Conservation (phyloP, 345 rosid species). For the Nephelium lappaceum region DNA sequence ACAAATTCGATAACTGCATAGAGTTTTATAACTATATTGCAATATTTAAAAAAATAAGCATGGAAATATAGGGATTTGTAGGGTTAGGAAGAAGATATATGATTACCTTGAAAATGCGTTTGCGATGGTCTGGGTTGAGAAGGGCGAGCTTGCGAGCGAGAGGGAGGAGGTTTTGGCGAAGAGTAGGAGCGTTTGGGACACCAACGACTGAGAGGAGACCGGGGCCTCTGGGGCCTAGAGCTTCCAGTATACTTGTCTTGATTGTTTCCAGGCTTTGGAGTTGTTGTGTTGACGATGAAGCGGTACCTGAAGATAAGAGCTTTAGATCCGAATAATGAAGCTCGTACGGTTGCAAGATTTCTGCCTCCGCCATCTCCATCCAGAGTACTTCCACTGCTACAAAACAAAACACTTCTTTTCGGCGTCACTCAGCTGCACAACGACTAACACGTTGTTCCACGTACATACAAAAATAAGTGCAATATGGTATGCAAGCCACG, state of each 20-base stretch:
- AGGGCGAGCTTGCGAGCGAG: slow-evolving; percentile 71
- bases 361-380: slow-evolving; percentile 41
- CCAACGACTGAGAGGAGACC: slow-evolving; percentile 70
- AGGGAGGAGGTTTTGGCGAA: slow-evolving; percentile 68
- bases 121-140: slow-evolving; percentile 54
- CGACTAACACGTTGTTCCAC: too few relatives aligned
- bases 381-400: not conserved
- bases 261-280: slow-evolving; percentile 30
- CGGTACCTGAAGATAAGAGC: slow-evolving; percentile 33
- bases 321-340: slow-evolving; percentile 57
- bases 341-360: slow-evolving; percentile 54
- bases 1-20: not conserved
- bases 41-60: not conserved
- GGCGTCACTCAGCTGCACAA: too few relatives aligned
- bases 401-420: not conserved
- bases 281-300: slow-evolving; percentile 33
- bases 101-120: slow-evolving; percentile 63
- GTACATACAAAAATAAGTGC: too few relatives aligned
- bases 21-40: too few relatives aligned
- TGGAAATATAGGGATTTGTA: not conserved
- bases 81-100: not conserved
- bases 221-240: slow-evolving; percentile 73
- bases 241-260: slow-evolving; percentile 54
- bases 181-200: slow-evolving; percentile 53
- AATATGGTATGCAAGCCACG: too few relatives aligned